Conservation (phyloP, 768 basidiomycete species). For the Lenzites betulinus region DNA sequence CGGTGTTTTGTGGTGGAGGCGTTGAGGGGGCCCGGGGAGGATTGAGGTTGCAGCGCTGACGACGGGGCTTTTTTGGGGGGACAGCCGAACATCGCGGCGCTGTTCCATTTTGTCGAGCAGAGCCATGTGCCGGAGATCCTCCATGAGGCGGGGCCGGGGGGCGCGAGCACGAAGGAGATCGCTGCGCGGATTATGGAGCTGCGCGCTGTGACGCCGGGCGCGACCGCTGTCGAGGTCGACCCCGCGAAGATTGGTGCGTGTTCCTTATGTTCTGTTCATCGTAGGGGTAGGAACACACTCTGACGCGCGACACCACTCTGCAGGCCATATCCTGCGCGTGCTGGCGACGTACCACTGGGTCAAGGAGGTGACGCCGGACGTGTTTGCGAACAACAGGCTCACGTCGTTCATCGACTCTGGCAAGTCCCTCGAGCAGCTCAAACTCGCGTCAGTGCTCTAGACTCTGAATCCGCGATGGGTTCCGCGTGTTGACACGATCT, state of each 20-base stretch:
- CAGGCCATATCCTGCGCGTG: slow-evolving; percentile 72
- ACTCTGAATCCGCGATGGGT: neutral
- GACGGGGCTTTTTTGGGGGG: neutral
- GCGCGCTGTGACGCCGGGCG: neutral
- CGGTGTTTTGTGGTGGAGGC: no score
- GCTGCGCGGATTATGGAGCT: slow-evolving; percentile 4
- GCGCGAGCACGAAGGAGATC: slow-evolving; percentile 6
- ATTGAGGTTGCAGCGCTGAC: no score
- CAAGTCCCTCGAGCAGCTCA: slow-evolving; percentile 46
- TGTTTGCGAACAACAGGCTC: slow-evolving; percentile 70
- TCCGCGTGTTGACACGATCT: neutral
- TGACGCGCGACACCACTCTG: no score
- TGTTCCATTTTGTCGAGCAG: slow-evolving; percentile 9
- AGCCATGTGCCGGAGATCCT: slow-evolving; percentile 10
- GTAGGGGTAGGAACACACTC: no score
- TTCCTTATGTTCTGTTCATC: slow-evolving; percentile 6
- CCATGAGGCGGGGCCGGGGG: slow-evolving; percentile 1
- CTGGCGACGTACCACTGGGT: slow-evolving; percentile 78
- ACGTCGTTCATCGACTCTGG: slow-evolving; percentile 69
- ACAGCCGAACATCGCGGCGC: slow-evolving; percentile 7
- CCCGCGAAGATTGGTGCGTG: slow-evolving; percentile 50
- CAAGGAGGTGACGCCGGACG: slow-evolving; percentile 65
- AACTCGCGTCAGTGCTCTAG: slow-evolving; percentile 33
- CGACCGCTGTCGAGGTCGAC: slow-evolving; percentile 18
- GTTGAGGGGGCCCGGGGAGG: no score